Conservation (phyloP, 2,329 filamentous ascomycete genomes). For the Myriosclerotinia scirpicola region DNA sequence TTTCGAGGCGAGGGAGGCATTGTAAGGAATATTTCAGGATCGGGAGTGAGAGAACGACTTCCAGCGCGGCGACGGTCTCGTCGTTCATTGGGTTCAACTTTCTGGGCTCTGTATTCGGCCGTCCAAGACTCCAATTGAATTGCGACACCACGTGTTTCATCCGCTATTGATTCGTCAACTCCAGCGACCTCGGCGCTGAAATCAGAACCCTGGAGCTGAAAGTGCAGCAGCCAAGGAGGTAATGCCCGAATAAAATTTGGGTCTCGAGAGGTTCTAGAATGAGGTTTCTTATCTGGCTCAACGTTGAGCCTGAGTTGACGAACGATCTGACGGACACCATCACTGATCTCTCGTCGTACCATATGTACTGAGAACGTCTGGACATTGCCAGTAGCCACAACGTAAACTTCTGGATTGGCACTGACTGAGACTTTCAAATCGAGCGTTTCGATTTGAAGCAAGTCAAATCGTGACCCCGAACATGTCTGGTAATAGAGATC, state of each 20-base stretch:
- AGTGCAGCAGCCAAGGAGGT: slow-evolving; percentile 81
- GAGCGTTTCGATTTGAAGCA: slow-evolving; percentile 83
- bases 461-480: slow-evolving; percentile 76
- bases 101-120: slow-evolving; percentile 83
- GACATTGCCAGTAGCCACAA: slow-evolving; percentile 74
- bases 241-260: slow-evolving; percentile 74
- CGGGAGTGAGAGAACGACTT: slow-evolving; percentile 67
- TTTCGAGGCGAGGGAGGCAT: slow-evolving; percentile 53
- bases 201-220: slow-evolving; percentile 82
- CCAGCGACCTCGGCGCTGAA: slow-evolving; percentile 91
- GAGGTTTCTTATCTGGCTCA: slow-evolving; percentile 58
- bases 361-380: slow-evolving; percentile 88
- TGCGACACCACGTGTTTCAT: slow-evolving; percentile 77
- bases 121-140: slow-evolving; percentile 86
- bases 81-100: slow-evolving; percentile 62
- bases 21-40: slow-evolving; percentile 60
- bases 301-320: slow-evolving; percentile 74
- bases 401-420: slow-evolving; percentile 80
- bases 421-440: slow-evolving; percentile 84
- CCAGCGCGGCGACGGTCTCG: slow-evolving; percentile 65
- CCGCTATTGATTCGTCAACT: slow-evolving; percentile 78
- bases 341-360: slow-evolving; percentile 87
- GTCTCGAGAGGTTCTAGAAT: slow-evolving; percentile 51
- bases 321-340: slow-evolving; percentile 89
- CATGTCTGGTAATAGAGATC: slow-evolving; percentile 93